Evolutionary conservation across 2,329 filamentous ascomycete species (phyloP), one percentile per base, ranked within the genome.

Genomic region (Cytospora mali): DNA sequence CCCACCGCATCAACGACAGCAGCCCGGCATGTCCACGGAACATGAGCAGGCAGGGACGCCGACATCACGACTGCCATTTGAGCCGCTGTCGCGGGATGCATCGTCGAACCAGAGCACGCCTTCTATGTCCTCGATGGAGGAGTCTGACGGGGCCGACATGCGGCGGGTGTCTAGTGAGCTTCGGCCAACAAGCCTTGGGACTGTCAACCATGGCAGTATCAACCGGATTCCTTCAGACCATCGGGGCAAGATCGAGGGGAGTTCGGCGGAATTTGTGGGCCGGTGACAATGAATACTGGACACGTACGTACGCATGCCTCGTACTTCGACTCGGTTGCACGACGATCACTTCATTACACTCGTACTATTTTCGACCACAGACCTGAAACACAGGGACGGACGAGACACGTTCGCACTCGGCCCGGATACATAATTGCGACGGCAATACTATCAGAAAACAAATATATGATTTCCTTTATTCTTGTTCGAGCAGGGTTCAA

Each of bases 131-230:
- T 86, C 84, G 0, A 73, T 79, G 46, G 78, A 78, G 1, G 77
- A 77, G 14, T 77, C 77, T 0, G 80, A 81, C 25, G 80, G 81
- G 21, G 42, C 74, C 74, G 50, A 69, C 69, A 23, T 65, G 69
- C 21, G 58, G 21, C 58, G 51, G 16, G 54, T 57, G 18, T 61
- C 61, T 16, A 61, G 64, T 16, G 78, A 80, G 25, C 81, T 85
- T 54, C 76, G 80, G 35, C 80, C 83, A 9, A 80, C 82, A 1
- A 86, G 79, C 61, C 81, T 82, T 59, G 85, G 86, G 23, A 79
- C 79, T 60, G 86, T 88, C 25, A 77, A 81, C 62, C 83, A 86
- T 35, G 84, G 86, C 61, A 84, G 76, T 62, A 81, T 87, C 63
- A 84, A 75, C 68, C 79, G 80, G 29, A 76, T 87, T 23, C 84